phyloP scores from a whole-genome alignment of 2,329 filamentous ascomycete genomes.

The Fusarium odoratissimum region DNA sequence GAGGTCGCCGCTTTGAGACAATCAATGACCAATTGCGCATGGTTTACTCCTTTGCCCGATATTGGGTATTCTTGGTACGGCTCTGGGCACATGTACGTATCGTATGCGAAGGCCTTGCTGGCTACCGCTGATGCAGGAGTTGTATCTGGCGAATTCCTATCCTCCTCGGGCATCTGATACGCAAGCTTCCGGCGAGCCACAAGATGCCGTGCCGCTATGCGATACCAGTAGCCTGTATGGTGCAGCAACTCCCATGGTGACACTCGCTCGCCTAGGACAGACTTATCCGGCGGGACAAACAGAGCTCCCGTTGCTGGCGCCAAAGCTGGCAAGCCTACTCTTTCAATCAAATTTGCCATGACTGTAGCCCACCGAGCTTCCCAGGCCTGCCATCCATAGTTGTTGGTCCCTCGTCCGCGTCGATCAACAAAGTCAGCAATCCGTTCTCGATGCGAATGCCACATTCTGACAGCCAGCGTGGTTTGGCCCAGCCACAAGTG shows the following conservation, averaged over 20 bases:
- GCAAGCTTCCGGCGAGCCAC: constrained; percentile 65
- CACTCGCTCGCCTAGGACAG: constrained; percentile 66
- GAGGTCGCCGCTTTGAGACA: constrained; percentile 61
- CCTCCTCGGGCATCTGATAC: constrained; percentile 68
- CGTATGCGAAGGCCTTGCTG: constrained; percentile 67
- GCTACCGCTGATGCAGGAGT: constrained; percentile 60
- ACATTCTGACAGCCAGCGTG: constrained; percentile 82
- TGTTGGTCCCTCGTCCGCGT: constrained; percentile 84
- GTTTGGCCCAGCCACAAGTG: constrained; percentile 83
- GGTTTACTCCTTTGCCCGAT: constrained; percentile 62
- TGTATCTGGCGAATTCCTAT: constrained; percentile 61
- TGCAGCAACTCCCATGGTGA: constrained; percentile 74
- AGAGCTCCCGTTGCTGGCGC: constrained; percentile 57
- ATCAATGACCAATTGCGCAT: constrained; percentile 66
- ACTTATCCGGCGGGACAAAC: constrained; percentile 69
- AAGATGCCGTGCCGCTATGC: constrained; percentile 68
- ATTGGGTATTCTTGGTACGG: constrained; percentile 70
- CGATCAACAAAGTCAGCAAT: constrained; percentile 83
- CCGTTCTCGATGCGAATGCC: constrained; percentile 80
- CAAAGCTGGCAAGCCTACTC: constrained; percentile 63
- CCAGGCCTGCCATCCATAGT: constrained; percentile 96
- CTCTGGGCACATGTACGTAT: constrained; percentile 74
- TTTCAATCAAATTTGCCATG: constrained; percentile 71
- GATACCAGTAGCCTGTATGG: constrained; percentile 76
- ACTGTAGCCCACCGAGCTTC: constrained; percentile 77